Evolutionary conservation across 768 basidiomycete genomes (phyloP), one percentile per base, ranked within the genome.

Genomic region (Roridomyces roridus): DNA sequence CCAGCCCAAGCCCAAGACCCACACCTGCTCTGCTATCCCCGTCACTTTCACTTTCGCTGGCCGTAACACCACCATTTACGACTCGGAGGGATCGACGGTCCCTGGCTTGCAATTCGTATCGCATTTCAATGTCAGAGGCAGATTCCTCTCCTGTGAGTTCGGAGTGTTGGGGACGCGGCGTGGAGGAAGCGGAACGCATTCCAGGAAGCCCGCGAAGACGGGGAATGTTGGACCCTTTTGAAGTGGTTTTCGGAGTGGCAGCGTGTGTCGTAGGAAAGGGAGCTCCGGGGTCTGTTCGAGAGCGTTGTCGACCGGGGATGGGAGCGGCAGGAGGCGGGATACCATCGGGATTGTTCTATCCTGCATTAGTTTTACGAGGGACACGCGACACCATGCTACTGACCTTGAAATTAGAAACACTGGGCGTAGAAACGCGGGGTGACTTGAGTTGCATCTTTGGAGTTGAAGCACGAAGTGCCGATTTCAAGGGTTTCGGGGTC

Each of bases 391-490:
- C 39, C 10, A 6, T 40, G 39, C n/a, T 40, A 40, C 39, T n/a
- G 9, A 18, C 39, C 39, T 40, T 40, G 11, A n/a, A 10, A 5
- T 18, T 40, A 10, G 70, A 59, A 28, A 73, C 66, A 8, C 69
- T 58, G 11, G 62, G 62, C 10, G 67, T 42, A 6, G 58, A 46
- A 15, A 62, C 48, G 12, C 66, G 58, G 36, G 61, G 49, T 15
- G 61, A 55, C 21, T 45, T 51, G 15, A 51, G 50, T 26, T 55
- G 61, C 26, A 65, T 34, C 59, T 70, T 74, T 1, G 70, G 67
- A 24, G 70, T 72, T 14, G 79, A 74, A 4, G 75, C 66, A 18
- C 74, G 71, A 42, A 80, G 63, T 28, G 75, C 70, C 8, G 77
- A 75, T 58, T 79, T 80, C 15, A 79, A 65, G 1, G 69, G 72